These are phyloP conservation scores for Lablab purpureus DNA, from an alignment of 306 rosid genomes.

Conservation along the genomic window DNA sequence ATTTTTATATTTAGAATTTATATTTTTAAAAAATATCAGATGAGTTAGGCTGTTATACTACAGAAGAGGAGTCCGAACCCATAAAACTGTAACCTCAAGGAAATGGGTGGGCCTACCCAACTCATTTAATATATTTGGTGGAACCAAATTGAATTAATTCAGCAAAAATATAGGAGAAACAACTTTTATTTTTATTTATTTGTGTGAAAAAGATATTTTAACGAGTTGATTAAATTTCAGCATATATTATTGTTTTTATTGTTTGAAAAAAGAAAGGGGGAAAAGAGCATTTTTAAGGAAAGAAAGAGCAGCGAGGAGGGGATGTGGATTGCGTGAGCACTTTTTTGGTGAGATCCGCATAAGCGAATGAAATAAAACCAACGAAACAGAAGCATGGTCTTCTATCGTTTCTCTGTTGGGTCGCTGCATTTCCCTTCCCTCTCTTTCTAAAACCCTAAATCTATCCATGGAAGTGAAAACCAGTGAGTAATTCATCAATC, in stretches of 20 bases:
- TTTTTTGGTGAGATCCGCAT: neutral
- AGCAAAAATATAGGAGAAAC: too few species aligned
- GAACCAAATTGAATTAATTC: too few species aligned
- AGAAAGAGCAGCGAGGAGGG: neutral
- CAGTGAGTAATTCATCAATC: neutral
- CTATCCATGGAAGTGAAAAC: neutral
- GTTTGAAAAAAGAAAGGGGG: neutral
- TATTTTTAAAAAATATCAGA: too few species aligned
- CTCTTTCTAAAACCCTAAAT: constrained; percentile 39
- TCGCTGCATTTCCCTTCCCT: neutral
- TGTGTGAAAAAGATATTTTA: too few species aligned
- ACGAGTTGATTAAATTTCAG: too few species aligned
- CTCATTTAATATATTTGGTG: too few species aligned
- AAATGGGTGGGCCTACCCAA: too few species aligned
- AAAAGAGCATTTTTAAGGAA: neutral
- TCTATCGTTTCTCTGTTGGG: neutral
- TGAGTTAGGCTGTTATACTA: too few species aligned
- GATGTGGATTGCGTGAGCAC: neutral
- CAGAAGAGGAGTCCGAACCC: too few species aligned
- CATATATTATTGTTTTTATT: too few species aligned
- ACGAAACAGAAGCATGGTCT: neutral
- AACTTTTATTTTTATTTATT: neutral
- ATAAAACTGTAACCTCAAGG: too few species aligned
- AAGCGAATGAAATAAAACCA: neutral
- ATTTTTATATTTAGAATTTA: too few species aligned